Conservation (phyloP, 73 alveolate genomes). For the Tetrahymena thermophila region DNA sequence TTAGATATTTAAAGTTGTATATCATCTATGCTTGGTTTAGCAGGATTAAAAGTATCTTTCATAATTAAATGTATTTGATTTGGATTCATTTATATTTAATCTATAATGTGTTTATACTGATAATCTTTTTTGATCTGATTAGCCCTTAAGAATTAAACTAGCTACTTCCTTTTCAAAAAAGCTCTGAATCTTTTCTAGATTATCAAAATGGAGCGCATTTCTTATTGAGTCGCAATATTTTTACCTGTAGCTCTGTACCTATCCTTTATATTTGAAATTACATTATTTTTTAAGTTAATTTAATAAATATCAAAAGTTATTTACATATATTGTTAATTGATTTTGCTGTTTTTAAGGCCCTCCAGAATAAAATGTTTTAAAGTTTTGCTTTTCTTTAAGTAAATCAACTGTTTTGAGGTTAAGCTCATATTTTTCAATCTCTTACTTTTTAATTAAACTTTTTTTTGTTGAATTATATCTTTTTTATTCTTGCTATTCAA, state of each 20-base stretch:
- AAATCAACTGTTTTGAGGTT: not conserved
- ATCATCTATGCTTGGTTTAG: not conserved
- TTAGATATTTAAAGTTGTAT: not conserved
- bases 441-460: not conserved
- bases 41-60: not conserved
- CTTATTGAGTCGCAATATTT: not conserved
- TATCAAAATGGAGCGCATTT: not conserved
- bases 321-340: not conserved
- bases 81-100: not conserved
- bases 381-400: not conserved
- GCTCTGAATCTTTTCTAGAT: not conserved
- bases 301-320: not conserved
- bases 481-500: not conserved
- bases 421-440: not conserved
- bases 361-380: conserved; percentile 1
- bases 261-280: not conserved
- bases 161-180: not conserved
- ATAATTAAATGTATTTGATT: not conserved
- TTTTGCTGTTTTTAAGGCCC: not conserved
- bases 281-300: not conserved
- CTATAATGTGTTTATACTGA: not conserved
- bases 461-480: not conserved
- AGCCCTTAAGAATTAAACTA: not conserved
- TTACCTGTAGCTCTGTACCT: not conserved
- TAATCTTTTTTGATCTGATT: not conserved